Conservation (phyloP, 2,329 filamentous ascomycete genomes). For the Plenodomus biglobosus region DNA sequence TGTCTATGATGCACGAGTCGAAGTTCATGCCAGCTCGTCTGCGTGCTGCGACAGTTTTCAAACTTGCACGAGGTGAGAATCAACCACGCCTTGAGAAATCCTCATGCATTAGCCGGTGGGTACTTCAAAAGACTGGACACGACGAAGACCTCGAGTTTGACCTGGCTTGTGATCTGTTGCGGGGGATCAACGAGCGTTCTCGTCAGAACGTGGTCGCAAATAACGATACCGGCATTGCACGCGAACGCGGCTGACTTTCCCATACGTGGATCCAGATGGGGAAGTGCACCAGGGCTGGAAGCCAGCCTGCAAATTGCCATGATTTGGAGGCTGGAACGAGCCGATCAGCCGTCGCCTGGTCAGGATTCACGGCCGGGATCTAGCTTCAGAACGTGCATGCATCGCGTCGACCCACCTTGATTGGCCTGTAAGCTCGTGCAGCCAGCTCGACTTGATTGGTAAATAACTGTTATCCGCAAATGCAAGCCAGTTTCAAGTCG, state of each 20-base stretch:
- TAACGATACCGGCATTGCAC: constrained; percentile 7
- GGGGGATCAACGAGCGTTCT: neutral
- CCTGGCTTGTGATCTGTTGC: neutral
- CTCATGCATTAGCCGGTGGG: neutral
- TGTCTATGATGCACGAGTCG: neutral
- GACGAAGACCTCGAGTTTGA: neutral
- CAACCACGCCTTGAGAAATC: no score
- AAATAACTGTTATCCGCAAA: constrained; percentile 18
- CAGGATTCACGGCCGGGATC: constrained; percentile 31
- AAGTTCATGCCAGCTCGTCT: neutral
- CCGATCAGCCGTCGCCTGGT: constrained; percentile 29
- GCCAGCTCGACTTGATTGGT: constrained; percentile 32
- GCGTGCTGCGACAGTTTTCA: neutral
- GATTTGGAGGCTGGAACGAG: constrained; percentile 11
- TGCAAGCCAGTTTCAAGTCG: constrained; percentile 35
- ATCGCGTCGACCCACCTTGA: constrained; percentile 15
- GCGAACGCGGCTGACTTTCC: constrained; percentile 2
- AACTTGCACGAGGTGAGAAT: neutral
- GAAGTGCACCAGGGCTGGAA: constrained; percentile 7
- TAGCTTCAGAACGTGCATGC: constrained; percentile 26
- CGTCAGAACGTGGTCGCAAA: neutral
- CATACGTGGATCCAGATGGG: constrained; percentile 12
- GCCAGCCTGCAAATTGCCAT: constrained; percentile 10
- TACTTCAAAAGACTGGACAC: neutral
- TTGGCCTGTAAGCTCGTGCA: constrained; percentile 22